phyloP scores from a whole-genome alignment of 1,284 basidiomycete genomes.

The Sporisorium exsertum region DNA sequence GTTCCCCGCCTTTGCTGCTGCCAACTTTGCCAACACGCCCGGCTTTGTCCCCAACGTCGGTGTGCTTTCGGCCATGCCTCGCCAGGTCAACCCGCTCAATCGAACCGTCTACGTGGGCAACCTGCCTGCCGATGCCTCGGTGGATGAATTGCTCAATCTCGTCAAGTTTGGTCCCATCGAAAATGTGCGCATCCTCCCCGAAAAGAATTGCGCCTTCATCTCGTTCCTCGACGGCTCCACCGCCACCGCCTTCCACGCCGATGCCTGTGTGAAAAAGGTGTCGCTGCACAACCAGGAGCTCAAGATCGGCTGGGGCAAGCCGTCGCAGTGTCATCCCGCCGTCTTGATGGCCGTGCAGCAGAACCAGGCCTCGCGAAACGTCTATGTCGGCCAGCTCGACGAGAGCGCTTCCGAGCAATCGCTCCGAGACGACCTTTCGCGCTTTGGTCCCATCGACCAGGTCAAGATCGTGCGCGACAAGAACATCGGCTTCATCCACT shows the following conservation, averaged over 20 bases:
- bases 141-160: conserved; percentile 95
- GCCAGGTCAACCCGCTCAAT: conserved; percentile 51
- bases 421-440: conserved; percentile 61
- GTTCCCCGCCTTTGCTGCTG: conserved; percentile 35
- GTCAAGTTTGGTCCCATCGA: conserved; percentile 98
- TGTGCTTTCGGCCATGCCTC: conserved; percentile 31
- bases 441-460: conserved; percentile 68
- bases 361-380: conserved; percentile 66
- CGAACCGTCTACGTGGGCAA: conserved; percentile 98
- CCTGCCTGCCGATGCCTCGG: conserved; percentile 92
- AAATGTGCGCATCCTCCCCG: conserved; percentile 92
- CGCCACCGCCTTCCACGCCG: conserved; percentile 67
- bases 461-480: conserved; percentile 69
- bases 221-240: conserved; percentile 72
- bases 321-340: conserved; percentile 59
- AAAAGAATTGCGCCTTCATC: conserved; percentile 97
- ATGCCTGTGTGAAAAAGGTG: conserved; percentile 67
- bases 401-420: conserved; percentile 60
- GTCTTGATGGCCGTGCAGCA: conserved; percentile 68
- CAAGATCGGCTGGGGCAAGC: conserved; percentile 69
- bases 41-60: conserved; percentile 42
- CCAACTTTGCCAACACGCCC: conserved; percentile 34
- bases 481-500: conserved; percentile 68
- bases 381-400: conserved; percentile 66
- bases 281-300: conserved; percentile 67